Evolutionary conservation across 495 filamentous ascomycete species (phyloP).

Genomic region (Lophium mytilinum): DNA sequence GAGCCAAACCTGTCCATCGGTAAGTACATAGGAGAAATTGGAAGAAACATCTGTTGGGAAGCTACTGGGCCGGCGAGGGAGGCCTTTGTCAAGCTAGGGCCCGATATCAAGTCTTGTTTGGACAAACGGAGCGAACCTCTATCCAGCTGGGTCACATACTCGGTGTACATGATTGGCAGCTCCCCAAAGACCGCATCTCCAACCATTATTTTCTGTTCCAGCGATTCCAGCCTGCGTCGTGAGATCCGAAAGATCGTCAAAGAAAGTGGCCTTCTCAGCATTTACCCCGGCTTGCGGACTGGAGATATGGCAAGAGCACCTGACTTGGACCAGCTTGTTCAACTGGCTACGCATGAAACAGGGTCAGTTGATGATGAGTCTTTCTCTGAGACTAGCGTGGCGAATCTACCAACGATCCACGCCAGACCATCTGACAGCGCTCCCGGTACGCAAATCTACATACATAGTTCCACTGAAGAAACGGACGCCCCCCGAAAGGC

Average conservation of each 20-base stretch:
- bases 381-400: background rate
- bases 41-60: constrained; percentile 7
- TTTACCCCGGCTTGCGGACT: background rate
- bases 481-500: background rate
- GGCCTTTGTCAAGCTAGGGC: background rate
- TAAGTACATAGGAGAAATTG: constrained; percentile 2
- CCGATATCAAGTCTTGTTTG: constrained; percentile 8
- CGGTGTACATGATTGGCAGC: constrained; percentile 10
- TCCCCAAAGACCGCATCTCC: constrained; percentile 1
- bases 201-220: constrained; percentile 7
- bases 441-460: background rate
- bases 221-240: background rate
- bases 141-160: constrained; percentile 4
- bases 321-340: constrained; percentile 7
- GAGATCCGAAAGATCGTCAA: background rate
- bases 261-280: constrained; percentile 3
- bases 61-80: constrained; percentile 2
- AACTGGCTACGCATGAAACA: background rate
- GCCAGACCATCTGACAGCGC: background rate
- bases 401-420: background rate
- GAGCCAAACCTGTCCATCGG: constrained; percentile 6
- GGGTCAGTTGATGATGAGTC: background rate
- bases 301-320: background rate
- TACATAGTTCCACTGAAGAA: background rate
- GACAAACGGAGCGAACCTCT: constrained; percentile 7